Evolutionary conservation across 148 eudicot genomes (phyloP).

Genomic region (Camellia lanceoleosa): DNA sequence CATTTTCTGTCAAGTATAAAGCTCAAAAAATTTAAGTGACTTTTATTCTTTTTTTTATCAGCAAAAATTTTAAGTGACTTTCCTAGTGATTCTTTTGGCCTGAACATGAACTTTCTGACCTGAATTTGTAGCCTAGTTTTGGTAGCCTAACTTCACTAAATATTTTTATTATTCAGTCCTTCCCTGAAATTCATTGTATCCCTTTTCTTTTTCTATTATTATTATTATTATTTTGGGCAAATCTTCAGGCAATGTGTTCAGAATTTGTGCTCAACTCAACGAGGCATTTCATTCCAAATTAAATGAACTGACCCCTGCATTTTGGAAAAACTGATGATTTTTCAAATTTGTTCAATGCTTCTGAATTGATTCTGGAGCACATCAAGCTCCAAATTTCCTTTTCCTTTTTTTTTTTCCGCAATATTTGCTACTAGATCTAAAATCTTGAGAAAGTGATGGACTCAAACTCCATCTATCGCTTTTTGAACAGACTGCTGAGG

Average conservation of each 20-base stretch:
- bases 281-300: background rate
- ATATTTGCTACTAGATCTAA: background rate
- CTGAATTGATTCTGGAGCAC: background rate
- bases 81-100: background rate
- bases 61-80: background rate
- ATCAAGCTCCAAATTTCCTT: background rate
- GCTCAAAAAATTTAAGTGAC: background rate
- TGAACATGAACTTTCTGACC: background rate
- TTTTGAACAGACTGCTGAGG: conserved; percentile 81
- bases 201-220: background rate
- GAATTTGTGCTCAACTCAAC: background rate
- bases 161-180: background rate
- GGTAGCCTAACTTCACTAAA: background rate
- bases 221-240: too few species aligned
- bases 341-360: background rate
- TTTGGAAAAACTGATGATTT: background rate
- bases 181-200: background rate
- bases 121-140: background rate
- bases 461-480: conserved; percentile 12
- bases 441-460: background rate
- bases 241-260: background rate
- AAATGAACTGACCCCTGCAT: background rate
- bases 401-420: background rate
- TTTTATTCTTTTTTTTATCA: too few species aligned
- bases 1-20: background rate